Base-by-base conservation (phyloP, 805 yeast genomes). In the Grigorovia transvaalensis region DNA sequence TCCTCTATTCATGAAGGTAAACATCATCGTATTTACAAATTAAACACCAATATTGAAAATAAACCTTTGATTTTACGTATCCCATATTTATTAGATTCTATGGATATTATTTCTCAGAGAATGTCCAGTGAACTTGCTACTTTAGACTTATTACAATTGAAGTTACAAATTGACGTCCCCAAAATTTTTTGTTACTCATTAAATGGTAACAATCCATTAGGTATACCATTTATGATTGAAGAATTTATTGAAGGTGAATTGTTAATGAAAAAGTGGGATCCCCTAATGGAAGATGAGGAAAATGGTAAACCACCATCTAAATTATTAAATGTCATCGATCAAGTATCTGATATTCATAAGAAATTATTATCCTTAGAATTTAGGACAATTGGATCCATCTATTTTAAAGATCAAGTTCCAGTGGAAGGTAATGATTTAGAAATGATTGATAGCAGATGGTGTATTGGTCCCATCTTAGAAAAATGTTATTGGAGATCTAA, bases 91-190 rank as follows among this genome's bases (percentile, higher is more conserved):
- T 71, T 83, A 53, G 85, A 84, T 49, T 75, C 88, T 19, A 86
- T 84, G 52, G 74, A 74, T 50, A 76, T 82, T 35, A 81, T 81
- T 52, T 75, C 80, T 47, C 75, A 84, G 54, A 82, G 87, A 59
- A 74, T 91, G 61, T 82, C 85, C 65, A 81, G 89, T 65, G 99
- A 91, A 68, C 96, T 83, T 50, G 99, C 99, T 19, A 91, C 98
- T 0, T 73, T 87, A 74, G 98, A 91, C 68, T 93, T 86, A 67
- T 74, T 84, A 51, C 67, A 74, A 40, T 68, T 77, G 56, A 87
- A 88, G 63, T 69, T 86, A 51, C 81, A 80, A 1, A 67, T 85
- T 48, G 75, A 77, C 23, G 86, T 86, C 45, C 97, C 97, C 44
- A 80, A 78, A 59, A 85, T 87, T 12, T 71, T 80, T 51, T 74